Percentiles rank a stretch among this genome's conserved stretches.
Evolutionary conservation across 495 filamentous ascomycete species (phyloP).

Genomic region (Stereocaulon alpinum): DNA sequence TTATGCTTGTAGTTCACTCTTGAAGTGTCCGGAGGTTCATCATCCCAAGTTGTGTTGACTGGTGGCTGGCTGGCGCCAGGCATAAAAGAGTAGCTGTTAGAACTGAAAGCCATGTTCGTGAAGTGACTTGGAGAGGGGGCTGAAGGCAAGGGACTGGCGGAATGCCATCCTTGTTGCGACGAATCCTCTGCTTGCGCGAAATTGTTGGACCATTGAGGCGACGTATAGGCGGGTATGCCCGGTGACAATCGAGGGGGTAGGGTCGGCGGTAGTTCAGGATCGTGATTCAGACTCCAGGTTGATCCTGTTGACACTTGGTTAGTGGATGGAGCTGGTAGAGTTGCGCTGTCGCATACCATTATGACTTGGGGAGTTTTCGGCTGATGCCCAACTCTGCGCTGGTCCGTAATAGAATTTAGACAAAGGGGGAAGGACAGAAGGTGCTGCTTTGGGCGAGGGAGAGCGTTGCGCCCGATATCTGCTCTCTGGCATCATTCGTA

Average conservation of each 20-base stretch:
- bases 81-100: conserved; percentile 34
- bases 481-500: conserved; percentile 11
- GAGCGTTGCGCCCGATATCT: conserved; percentile 13
- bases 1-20: conserved; percentile 37
- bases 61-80: conserved; percentile 20
- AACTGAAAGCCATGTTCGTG: conserved; percentile 27
- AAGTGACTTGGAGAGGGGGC: conserved; percentile 19
- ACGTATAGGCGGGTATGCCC: conserved; percentile 9
- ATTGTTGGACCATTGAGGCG: conserved; percentile 18
- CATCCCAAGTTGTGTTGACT: conserved; percentile 20
- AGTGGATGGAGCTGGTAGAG: background rate
- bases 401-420: conserved; percentile 21
- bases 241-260: conserved; percentile 14
- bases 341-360: conserved; percentile 11
- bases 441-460: conserved; percentile 14
- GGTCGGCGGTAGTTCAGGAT: conserved; percentile 7
- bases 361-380: conserved; percentile 19
- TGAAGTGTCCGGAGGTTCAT: conserved; percentile 29
- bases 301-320: conserved; percentile 10
- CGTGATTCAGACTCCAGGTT: conserved; percentile 12
- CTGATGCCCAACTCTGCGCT: conserved; percentile 15
- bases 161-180: conserved; percentile 20
- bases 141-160: conserved; percentile 21
- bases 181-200: conserved; percentile 8
- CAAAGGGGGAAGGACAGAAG: conserved; percentile 17